These are phyloP conservation scores for Euphorbia peplus DNA, from an alignment of 345 rosid genomes.

Conservation along the genomic window DNA sequence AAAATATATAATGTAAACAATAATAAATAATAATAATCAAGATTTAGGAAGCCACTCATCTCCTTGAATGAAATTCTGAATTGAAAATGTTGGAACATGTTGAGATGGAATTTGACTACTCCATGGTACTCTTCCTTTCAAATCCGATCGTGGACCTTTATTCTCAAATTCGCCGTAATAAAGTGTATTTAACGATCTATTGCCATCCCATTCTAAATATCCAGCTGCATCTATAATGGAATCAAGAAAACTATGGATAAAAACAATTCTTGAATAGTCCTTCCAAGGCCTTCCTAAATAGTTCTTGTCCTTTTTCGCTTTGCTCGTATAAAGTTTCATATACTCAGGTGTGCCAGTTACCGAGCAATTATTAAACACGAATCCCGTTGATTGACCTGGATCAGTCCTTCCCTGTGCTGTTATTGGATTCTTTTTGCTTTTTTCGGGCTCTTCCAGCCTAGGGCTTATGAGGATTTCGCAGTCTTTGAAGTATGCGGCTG, in stretches of 20 bases:
- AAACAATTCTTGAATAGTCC: slow-evolving; percentile 77
- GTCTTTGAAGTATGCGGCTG: slow-evolving; percentile 73
- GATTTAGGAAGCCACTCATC: slow-evolving; percentile 60
- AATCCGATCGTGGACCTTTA: slow-evolving; percentile 55
- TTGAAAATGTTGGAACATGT: slow-evolving; percentile 45
- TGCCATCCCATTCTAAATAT: slow-evolving; percentile 76
- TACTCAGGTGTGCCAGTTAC: slow-evolving; percentile 79
- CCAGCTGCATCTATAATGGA: slow-evolving; percentile 59
- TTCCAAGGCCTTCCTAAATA: slow-evolving; percentile 95
- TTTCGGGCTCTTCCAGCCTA: slow-evolving; percentile 57
- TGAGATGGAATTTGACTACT: slow-evolving; percentile 57
- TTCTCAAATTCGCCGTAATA: slow-evolving; percentile 75
- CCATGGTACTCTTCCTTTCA: slow-evolving; percentile 60
- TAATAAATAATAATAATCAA: too few relatives aligned
- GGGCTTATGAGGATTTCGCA: slow-evolving; percentile 58
- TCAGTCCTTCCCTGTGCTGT: slow-evolving; percentile 87
- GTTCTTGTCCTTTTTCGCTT: slow-evolving; percentile 57
- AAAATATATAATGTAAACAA: too few relatives aligned
- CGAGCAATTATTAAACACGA: slow-evolving; percentile 60
- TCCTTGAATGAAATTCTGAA: slow-evolving; percentile 79
- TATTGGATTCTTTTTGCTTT: slow-evolving; percentile 67
- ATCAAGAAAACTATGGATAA: slow-evolving; percentile 48
- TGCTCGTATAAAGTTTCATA: slow-evolving; percentile 47
- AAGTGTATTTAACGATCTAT: slow-evolving; percentile 59
- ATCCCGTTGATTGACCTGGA: slow-evolving; percentile 71